phyloP scores from a whole-genome alignment of 257 asterid genomes.

The Nicotiana undulata region DNA sequence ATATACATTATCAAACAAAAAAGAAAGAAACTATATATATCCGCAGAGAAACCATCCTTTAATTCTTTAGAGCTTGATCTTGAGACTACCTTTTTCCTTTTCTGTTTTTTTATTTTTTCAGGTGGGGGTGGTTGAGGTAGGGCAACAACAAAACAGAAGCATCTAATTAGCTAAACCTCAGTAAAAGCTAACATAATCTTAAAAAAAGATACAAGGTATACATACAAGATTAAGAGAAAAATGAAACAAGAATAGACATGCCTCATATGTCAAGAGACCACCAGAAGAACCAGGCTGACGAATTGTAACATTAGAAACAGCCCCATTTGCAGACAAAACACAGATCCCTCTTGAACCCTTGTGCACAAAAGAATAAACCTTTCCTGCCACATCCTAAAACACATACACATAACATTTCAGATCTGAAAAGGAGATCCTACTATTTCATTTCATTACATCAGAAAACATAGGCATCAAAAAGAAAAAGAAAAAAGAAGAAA shows the following conservation, averaged over 20 bases:
- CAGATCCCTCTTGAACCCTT: constrained; percentile 78
- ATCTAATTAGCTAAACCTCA: not conserved
- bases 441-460: not conserved
- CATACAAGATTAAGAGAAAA: not conserved
- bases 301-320: constrained; percentile 77
- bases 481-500: not conserved
- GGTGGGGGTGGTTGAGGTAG: not conserved
- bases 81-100: not conserved
- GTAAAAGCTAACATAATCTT: not conserved
- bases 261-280: constrained; percentile 86
- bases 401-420: not conserved
- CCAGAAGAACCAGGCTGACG: constrained; percentile 98
- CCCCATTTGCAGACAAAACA: constrained; percentile 85
- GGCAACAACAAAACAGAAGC: constrained; percentile 1
- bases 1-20: not conserved
- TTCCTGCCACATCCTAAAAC: constrained; percentile 85
- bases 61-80: not conserved
- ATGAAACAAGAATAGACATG: constrained; percentile 13
- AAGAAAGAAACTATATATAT: not conserved
- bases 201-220: not conserved
- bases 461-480: no score
- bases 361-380: constrained; percentile 69
- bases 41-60: not conserved
- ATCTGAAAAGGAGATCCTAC: not conserved
- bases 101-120: not conserved